phyloP scores from a whole-genome alignment of 768 basidiomycete genomes.

The Suillus brevipes region DNA sequence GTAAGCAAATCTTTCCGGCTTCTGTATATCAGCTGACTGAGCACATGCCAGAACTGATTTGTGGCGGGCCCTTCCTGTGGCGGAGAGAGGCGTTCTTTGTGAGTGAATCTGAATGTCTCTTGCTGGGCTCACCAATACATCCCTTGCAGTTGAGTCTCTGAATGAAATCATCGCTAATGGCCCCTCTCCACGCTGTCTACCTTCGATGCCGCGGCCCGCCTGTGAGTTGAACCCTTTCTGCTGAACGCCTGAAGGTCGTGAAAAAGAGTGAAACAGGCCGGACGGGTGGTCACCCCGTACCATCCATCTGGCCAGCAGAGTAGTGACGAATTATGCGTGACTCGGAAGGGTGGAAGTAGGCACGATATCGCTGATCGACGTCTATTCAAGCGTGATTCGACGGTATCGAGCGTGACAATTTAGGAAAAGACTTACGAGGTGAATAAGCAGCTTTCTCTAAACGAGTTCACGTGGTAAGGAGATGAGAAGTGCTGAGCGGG shows the following conservation, averaged over 20 bases:
- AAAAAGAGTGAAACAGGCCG: neutral
- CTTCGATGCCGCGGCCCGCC: too few species aligned
- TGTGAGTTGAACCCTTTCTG: neutral
- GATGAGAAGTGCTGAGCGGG: neutral
- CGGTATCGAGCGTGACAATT: neutral
- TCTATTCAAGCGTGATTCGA: neutral
- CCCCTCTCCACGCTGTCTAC: neutral
- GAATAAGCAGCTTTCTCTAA: neutral
- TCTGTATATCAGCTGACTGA: too few species aligned
- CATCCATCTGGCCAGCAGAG: neutral
- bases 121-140: too few species aligned
- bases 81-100: too few species aligned
- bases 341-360: neutral
- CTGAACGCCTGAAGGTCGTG: neutral
- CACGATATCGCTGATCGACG: neutral
- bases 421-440: neutral
- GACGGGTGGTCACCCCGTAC: neutral
- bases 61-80: too few species aligned
- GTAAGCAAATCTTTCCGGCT: too few species aligned
- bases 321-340: neutral
- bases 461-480: neutral
- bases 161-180: neutral
- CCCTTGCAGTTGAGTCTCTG: too few species aligned
- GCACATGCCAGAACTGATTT: too few species aligned
- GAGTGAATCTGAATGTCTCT: too few species aligned